phyloP scores from a whole-genome alignment of 495 filamentous ascomycete genomes.

The Cryomyces minteri region DNA sequence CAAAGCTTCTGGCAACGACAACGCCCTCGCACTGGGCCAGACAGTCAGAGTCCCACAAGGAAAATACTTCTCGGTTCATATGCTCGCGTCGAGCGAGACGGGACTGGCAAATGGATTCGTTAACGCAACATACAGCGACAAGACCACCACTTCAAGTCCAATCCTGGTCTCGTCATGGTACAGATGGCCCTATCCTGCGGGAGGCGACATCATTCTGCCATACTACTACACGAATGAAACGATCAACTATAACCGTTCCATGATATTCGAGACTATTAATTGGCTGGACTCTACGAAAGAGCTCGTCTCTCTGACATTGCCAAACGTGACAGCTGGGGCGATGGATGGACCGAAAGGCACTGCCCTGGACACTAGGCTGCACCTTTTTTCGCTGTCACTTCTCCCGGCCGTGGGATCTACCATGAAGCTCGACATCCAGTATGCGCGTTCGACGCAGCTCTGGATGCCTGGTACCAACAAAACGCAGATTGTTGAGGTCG shows the following conservation, averaged over 20 bases:
- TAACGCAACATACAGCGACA: conserved; percentile 29
- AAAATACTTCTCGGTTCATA: conserved; percentile 27
- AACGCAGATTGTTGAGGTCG: conserved; percentile 30
- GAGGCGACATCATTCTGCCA: conserved; percentile 32
- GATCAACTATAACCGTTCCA: conserved; percentile 31
- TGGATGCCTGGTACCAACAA: conserved; percentile 24
- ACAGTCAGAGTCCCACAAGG: conserved; percentile 17
- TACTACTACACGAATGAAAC: conserved; percentile 25
- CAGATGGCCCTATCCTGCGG: conserved; percentile 28
- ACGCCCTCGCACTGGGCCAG: conserved; percentile 27
- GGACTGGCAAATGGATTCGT: conserved; percentile 26
- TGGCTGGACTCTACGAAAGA: conserved; percentile 28
- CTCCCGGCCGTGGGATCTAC: conserved; percentile 3
- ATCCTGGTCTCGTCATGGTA: conserved; percentile 29
- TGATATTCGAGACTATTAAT: conserved; percentile 32
- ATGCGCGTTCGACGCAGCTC: conserved; percentile 33
- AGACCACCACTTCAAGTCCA: conserved; percentile 20
- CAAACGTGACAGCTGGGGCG: conserved; percentile 16
- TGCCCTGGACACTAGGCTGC: conserved; percentile 16
- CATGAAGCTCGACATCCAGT: conserved; percentile 22
- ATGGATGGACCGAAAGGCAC: conserved; percentile 8
- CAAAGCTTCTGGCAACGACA: conserved; percentile 24
- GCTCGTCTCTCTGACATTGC: conserved; percentile 24
- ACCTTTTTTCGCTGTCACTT: conserved; percentile 27
- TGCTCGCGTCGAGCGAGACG: conserved; percentile 27